Percentiles rank a stretch among this genome's conserved stretches.
Conservation (phyloP, 768 basidiomycete genomes). For the Dioszegia hungarica region DNA sequence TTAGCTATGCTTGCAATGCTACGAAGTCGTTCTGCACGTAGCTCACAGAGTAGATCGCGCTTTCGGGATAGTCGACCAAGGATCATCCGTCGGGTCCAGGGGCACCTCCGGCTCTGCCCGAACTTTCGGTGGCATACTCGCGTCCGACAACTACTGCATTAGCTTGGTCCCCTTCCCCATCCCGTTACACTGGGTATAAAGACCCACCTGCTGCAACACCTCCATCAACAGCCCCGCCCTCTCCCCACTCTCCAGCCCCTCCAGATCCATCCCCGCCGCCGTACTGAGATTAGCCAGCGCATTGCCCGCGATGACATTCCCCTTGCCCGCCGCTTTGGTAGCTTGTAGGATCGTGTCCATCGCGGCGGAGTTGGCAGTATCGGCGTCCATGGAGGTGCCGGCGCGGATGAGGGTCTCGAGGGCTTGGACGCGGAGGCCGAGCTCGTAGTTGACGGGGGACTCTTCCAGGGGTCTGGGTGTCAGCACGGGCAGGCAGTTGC, state of each 20-base stretch:
- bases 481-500: too few species aligned
- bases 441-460: constrained; percentile 30
- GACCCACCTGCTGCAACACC: constrained; percentile 38
- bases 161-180: not conserved
- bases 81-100: constrained; percentile 9
- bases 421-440: constrained; percentile 32
- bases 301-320: constrained; percentile 30
- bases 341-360: constrained; percentile 38
- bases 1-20: not conserved
- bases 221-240: constrained; percentile 36
- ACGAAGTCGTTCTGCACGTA: too few species aligned
- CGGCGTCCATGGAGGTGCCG: constrained; percentile 33
- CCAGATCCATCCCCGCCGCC: constrained; percentile 27
- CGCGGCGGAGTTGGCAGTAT: constrained; percentile 32
- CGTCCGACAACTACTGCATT: constrained; percentile 23
- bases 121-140: constrained; percentile 18
- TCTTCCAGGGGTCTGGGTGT: constrained; percentile 18
- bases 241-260: constrained; percentile 19
- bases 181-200: too few species aligned
- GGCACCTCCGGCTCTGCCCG: constrained; percentile 5
- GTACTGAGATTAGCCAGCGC: constrained; percentile 30
- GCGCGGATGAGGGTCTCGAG: constrained; percentile 39
- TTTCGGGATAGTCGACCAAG: constrained; percentile 31
- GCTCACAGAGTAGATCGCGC: constrained; percentile 19
- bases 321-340: constrained; percentile 28